Base-by-base conservation (phyloP, 2,329 filamentous ascomycete genomes). In the Calonectria pseudoreteaudii region DNA sequence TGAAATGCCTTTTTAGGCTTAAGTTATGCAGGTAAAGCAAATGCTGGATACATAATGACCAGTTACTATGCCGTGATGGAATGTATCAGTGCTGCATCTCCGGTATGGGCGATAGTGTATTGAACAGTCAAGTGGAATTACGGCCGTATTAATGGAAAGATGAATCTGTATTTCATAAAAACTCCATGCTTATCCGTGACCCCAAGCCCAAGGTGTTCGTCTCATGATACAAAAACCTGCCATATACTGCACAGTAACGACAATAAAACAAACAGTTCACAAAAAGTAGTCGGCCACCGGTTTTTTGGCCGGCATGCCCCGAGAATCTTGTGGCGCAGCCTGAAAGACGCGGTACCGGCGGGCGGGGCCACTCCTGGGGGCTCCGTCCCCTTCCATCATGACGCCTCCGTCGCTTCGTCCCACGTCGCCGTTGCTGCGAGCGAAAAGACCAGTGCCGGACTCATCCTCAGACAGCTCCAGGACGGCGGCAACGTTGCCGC, bases 251-350 rank as follows among this genome's bases (percentile, higher is more conserved):
- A 67, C 62, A 28, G 58, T 44, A 68, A 60, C 38, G 56, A 71
- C 36, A 71, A 68, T 65, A 70, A 31, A 36, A 71, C 53, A 72
- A 74, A 8, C 52, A 14, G 7, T 50, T 84, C 83, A 93, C 85
- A 99, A 87, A 85, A 99, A 99, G 87, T 98, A 99, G 86, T 98
- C 96, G 18, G 95, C 95, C 68, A 98, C 95, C 4, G 97, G 97
- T 86, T 98, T 98, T 90, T 99, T 99, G 4, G 97, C 97, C 73
- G 97, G 97, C 97, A 99, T 99, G 6, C 97, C 97, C 80, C 97
- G 91, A 2, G 94, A 95, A 84, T 98, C 97, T 86, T 99, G 97
- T 67, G 97, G 96, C 68, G 97, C 97, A 0, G 97, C 97, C 81
- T 98, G 96, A 83, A 99, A 99, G 13, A 99, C 96, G 44, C 96